Evolutionary conservation across 495 filamentous ascomycete species (phyloP).

Genomic region (Oidiodendron maius): DNA sequence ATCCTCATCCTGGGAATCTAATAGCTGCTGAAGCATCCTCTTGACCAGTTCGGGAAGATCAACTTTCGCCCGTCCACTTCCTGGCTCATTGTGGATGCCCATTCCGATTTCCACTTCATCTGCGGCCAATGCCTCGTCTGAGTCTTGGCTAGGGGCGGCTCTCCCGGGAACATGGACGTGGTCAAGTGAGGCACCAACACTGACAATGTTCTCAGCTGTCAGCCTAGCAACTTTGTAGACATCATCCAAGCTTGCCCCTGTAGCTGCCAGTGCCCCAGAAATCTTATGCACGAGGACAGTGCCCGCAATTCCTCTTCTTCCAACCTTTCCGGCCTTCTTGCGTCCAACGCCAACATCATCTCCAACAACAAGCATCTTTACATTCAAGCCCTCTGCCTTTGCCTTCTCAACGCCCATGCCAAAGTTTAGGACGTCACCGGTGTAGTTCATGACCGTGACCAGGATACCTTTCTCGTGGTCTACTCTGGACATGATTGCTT

Average conservation of each 20-base stretch:
- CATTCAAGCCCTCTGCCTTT: slow-evolving; percentile 67
- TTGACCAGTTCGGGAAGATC: slow-evolving; percentile 65
- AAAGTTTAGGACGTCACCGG: slow-evolving; percentile 89
- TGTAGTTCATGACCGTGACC: slow-evolving; percentile 63
- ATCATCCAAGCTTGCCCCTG: slow-evolving; percentile 57
- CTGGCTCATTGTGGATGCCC: slow-evolving; percentile 97
- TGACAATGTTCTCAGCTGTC: slow-evolving; percentile 70
- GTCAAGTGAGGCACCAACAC: slow-evolving; percentile 77
- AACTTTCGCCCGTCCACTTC: slow-evolving; percentile 63
- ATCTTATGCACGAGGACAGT: slow-evolving; percentile 89
- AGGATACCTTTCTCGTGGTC: slow-evolving; percentile 67
- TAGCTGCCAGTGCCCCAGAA: slow-evolving; percentile 75
- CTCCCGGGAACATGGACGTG: slow-evolving; percentile 93
- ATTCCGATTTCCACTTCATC: slow-evolving; percentile 92
- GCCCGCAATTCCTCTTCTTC: slow-evolving; percentile 84
- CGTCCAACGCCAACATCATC: slow-evolving; percentile 94
- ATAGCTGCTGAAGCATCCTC: slow-evolving; percentile 74
- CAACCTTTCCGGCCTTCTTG: slow-evolving; percentile 79
- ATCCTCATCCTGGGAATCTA: slow-evolving; percentile 75
- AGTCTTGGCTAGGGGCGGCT: slow-evolving; percentile 29
- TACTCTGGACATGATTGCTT: slow-evolving; percentile 66
- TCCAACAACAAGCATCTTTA: slow-evolving; percentile 92
- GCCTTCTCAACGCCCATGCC: slow-evolving; percentile 93
- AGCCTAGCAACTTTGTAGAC: slow-evolving; percentile 66
- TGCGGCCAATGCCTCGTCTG: slow-evolving; percentile 47